These are phyloP conservation scores for Gossypium arboreum DNA, from an alignment of 345 rosid species.

Conservation along the genomic window DNA sequence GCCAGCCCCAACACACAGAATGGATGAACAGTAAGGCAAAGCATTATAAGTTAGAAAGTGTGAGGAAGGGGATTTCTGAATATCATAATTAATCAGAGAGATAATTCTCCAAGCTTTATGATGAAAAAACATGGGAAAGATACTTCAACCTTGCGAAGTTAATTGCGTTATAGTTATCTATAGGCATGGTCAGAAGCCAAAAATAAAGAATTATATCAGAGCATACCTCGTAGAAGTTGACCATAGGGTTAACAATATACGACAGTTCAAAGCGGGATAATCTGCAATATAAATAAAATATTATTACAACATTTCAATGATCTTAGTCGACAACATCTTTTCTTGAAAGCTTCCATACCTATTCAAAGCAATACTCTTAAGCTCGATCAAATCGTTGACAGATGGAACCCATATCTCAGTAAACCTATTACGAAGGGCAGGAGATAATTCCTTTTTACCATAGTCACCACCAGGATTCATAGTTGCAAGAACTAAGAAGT, in stretches of 20 bases:
- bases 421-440: constrained; percentile 93
- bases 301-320: not conserved
- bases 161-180: not conserved
- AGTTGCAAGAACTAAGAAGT: constrained; percentile 82
- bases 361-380: constrained; percentile 59
- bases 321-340: not conserved
- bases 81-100: not conserved
- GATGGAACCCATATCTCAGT: constrained; percentile 98
- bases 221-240: constrained; percentile 74
- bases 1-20: not conserved
- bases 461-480: constrained; percentile 99
- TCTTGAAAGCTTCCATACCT: constrained; percentile 38
- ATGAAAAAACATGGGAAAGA: not conserved
- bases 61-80: not conserved
- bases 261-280: constrained; percentile 38
- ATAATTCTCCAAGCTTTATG: not conserved
- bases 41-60: not conserved
- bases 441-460: constrained; percentile 96
- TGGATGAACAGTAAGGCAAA: not conserved
- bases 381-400: constrained; percentile 59
- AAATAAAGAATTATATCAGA: constrained; percentile 1
- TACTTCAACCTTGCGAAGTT: not conserved
- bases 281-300: constrained; percentile 31
- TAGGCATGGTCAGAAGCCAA: not conserved
- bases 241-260: constrained; percentile 51